These are phyloP conservation scores for Coemansia interrupta DNA, from an alignment of 192 early-diverging fungal genomes.

Conservation along the genomic window DNA sequence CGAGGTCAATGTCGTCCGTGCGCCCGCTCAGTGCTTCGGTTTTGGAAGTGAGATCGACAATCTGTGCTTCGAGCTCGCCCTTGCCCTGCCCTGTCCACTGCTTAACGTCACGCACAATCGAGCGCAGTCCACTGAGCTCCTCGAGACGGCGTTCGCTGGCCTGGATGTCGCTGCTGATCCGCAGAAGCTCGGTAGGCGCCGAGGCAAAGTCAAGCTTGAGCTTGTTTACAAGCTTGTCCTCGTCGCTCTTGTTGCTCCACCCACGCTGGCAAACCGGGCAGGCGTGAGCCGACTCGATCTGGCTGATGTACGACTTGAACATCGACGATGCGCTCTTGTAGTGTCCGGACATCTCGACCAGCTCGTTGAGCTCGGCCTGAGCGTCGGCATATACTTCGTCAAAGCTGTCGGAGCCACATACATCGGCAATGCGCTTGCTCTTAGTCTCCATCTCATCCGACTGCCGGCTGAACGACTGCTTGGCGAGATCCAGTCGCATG, in stretches of 20 bases:
- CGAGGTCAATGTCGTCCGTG: slow-evolving; percentile 23
- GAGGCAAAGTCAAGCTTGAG: slow-evolving; percentile 45
- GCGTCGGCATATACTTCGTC: slow-evolving; percentile 31
- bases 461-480: slow-evolving; percentile 34
- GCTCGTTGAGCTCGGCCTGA: slow-evolving; percentile 50
- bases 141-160: slow-evolving; percentile 24
- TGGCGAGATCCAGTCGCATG: slow-evolving; percentile 37
- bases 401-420: slow-evolving; percentile 21
- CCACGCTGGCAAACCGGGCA: slow-evolving; percentile 83
- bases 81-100: slow-evolving; percentile 32
- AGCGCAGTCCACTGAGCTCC: slow-evolving; percentile 19
- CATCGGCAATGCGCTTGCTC: slow-evolving; percentile 16
- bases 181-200: slow-evolving; percentile 39
- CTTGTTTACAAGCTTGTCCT: slow-evolving; percentile 29
- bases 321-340: slow-evolving; percentile 58
- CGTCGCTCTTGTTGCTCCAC: slow-evolving; percentile 59
- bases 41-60: slow-evolving; percentile 41
- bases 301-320: slow-evolving; percentile 64
- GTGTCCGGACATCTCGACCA: slow-evolving; percentile 39
- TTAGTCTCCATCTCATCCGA: slow-evolving; percentile 16
- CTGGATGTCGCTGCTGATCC: slow-evolving; percentile 30
- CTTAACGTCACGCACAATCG: slow-evolving; percentile 37
- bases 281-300: slow-evolving; percentile 59
- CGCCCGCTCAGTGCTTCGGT: slow-evolving; percentile 32
- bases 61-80: slow-evolving; percentile 39